These are phyloP conservation scores for Avena sativa DNA, from an alignment of 176 grass and related monocot species.

Conservation along the genomic window DNA sequence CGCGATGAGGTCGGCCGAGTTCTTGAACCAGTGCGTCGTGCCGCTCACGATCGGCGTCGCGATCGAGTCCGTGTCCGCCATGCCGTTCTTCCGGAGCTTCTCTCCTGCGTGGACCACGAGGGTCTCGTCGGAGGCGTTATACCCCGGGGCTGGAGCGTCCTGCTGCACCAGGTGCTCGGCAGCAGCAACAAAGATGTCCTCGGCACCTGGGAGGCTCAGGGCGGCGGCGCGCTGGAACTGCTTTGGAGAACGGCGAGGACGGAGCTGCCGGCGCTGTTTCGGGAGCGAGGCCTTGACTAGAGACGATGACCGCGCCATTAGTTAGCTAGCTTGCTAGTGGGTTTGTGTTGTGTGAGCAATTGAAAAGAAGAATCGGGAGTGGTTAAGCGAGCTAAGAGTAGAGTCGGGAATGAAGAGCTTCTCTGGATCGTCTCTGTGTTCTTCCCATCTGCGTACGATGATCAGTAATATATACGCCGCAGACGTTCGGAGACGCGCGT, in stretches of 20 bases:
- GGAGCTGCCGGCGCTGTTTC: background rate
- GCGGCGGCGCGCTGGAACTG: background rate
- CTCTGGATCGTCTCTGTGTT: background rate
- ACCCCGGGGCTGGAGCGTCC: background rate
- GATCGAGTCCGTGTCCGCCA: conserved; percentile 60
- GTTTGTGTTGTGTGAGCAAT: too few species aligned
- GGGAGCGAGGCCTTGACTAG: background rate
- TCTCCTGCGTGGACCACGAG: conserved; percentile 85
- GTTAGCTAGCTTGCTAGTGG: background rate
- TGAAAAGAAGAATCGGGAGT: background rate
- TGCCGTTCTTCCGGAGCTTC: conserved; percentile 44
- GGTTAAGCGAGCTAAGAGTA: background rate
- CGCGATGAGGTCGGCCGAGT: conserved; percentile 64
- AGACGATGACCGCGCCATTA: background rate
- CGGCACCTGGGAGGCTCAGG: background rate
- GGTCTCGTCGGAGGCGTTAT: conserved; percentile 62
- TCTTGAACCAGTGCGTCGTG: conserved; percentile 84
- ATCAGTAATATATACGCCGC: background rate
- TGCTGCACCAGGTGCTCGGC: background rate
- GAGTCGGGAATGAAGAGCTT: background rate
- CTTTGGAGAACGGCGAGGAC: background rate
- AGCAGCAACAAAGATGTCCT: background rate
- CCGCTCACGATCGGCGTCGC: conserved; percentile 74
- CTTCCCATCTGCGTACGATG: background rate
- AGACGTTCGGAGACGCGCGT: background rate